Evolutionary conservation across 495 filamentous ascomycete genomes (phyloP).

Genomic region (Pyrenula aspistea): DNA sequence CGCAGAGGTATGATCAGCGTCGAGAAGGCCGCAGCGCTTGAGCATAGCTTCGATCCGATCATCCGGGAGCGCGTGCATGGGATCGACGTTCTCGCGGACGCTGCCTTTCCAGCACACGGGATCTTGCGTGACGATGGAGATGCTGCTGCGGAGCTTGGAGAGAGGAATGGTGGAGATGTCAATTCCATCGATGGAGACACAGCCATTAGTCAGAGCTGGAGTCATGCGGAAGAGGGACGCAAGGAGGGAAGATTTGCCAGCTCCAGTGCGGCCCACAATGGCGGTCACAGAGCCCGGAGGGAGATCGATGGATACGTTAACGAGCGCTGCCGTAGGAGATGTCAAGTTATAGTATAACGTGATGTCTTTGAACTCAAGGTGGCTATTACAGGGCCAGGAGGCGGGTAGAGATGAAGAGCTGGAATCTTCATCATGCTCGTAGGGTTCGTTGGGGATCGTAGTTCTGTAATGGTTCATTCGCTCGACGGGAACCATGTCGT

Average conservation of each 20-base stretch:
- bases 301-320: conserved; percentile 47
- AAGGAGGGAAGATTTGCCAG: conserved; percentile 35
- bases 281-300: conserved; percentile 60
- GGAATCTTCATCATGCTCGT: background rate
- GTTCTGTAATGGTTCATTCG: conserved; percentile 48
- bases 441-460: conserved; percentile 2
- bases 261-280: conserved; percentile 43
- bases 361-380: background rate
- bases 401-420: background rate
- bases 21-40: conserved; percentile 4
- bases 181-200: conserved; percentile 34
- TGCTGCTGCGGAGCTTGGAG: conserved; percentile 30
- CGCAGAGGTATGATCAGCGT: background rate
- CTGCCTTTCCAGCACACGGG: conserved; percentile 39
- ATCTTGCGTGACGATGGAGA: conserved; percentile 45
- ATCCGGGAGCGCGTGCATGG: conserved; percentile 15
- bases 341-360: background rate
- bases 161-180: conserved; percentile 34
- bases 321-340: background rate
- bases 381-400: background rate
- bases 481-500: conserved; percentile 61
- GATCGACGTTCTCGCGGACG: conserved; percentile 34
- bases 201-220: conserved; percentile 23
- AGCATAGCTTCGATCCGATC: conserved; percentile 34
- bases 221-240: conserved; percentile 44